Conservation (phyloP, 257 asterid species). For the Orobanche coerulescens region DNA sequence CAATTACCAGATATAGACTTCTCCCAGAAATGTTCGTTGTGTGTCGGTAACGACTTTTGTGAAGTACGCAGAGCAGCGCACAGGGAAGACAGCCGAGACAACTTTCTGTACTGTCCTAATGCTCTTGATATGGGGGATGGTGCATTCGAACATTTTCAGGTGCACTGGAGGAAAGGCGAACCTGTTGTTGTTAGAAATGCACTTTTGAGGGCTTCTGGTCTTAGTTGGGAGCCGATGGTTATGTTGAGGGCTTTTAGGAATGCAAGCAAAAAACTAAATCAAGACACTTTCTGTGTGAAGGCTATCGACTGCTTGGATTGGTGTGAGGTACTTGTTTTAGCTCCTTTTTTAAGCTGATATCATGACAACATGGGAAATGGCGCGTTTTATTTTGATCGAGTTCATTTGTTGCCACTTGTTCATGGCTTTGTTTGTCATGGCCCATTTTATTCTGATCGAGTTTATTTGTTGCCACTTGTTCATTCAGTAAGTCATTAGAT, state of each 20-base stretch:
- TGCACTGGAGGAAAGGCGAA: constrained; percentile 82
- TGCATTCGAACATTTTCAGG: constrained; percentile 58
- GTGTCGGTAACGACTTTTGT: constrained; percentile 22
- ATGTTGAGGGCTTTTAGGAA: constrained; percentile 77
- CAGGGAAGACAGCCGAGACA: constrained; percentile 43
- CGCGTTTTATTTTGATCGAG: not conserved
- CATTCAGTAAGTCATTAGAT: not conserved
- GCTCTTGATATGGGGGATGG: constrained; percentile 37
- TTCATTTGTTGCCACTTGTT: constrained; percentile 1
- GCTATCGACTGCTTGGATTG: constrained; percentile 82
- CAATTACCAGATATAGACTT: constrained; percentile 31
- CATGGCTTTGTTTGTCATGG: too few relatives aligned
- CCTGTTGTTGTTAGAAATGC: constrained; percentile 67
- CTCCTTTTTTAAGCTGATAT: constrained; percentile 13
- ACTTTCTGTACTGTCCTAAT: constrained; percentile 61
- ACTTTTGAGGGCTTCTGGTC: constrained; percentile 49
- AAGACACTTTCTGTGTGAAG: constrained; percentile 44
- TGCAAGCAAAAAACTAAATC: constrained; percentile 47
- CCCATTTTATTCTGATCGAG: too few relatives aligned
- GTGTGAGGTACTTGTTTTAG: constrained; percentile 52
- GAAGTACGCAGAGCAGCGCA: constrained; percentile 51
- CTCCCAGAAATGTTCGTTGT: constrained; percentile 39
- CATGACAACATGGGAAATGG: not conserved
- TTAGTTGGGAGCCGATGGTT: constrained; percentile 91
- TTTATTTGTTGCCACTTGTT: too few relatives aligned